Percentiles rank a stretch among this genome's conserved stretches.
These are phyloP conservation scores for Quercus lobata DNA, from an alignment of 331 rosid species.

Conservation along the genomic window DNA sequence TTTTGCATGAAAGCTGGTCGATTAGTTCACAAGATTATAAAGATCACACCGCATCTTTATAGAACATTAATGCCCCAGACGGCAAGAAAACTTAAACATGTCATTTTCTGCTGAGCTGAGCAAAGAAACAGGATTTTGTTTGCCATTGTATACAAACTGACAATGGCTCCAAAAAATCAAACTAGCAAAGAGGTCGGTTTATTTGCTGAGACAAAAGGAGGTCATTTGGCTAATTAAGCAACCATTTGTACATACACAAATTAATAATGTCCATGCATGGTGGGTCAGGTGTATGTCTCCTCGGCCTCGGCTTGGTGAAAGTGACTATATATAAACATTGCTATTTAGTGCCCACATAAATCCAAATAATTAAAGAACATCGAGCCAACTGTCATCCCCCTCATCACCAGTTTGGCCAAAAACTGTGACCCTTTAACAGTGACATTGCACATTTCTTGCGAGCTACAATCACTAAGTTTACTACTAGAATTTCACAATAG, in stretches of 20 bases:
- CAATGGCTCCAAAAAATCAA: background rate
- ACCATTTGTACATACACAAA: background rate
- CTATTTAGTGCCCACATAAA: background rate
- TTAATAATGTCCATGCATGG: background rate
- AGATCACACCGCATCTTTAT: background rate
- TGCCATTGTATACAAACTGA: conserved; percentile 4
- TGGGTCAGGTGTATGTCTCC: conserved; percentile 25
- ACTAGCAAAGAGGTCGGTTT: conserved; percentile 9
- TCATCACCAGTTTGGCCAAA: conserved; percentile 4
- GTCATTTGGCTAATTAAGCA: background rate
- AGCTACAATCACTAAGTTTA: too few relatives aligned
- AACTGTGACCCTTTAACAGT: background rate
- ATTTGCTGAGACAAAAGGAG: background rate
- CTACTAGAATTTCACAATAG: too few relatives aligned
- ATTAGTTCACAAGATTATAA: background rate
- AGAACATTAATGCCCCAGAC: conserved; percentile 23
- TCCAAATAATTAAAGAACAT: background rate
- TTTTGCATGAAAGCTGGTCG: background rate
- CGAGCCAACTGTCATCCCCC: background rate
- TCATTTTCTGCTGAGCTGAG: background rate
- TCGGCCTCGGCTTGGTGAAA: conserved; percentile 8
- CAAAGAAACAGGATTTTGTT: background rate
- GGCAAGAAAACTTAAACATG: conserved; percentile 25
- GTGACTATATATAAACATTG: conserved; percentile 3
- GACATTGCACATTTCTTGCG: background rate